phyloP scores from a whole-genome alignment of 345 rosid species.

The Bruguiera parviflora region DNA sequence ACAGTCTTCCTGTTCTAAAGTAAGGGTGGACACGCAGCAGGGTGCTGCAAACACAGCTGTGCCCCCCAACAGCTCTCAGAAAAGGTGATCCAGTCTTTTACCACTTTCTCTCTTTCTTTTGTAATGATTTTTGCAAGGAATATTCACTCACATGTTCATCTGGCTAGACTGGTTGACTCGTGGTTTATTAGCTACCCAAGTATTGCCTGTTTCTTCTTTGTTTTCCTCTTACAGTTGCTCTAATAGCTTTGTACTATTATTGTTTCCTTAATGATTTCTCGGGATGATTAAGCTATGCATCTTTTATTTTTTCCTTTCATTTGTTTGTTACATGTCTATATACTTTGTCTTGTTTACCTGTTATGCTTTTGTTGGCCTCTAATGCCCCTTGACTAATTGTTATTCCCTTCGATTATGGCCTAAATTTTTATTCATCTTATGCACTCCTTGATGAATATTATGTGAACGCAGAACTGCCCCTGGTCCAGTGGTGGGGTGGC shows the following conservation, averaged over 20 bases:
- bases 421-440: constrained; percentile 3
- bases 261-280: too few species aligned
- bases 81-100: constrained; percentile 54
- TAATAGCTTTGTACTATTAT: too few species aligned
- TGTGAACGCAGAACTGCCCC: constrained; percentile 69
- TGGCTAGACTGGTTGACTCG: constrained; percentile 3
- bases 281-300: too few species aligned
- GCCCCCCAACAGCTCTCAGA: constrained; percentile 56
- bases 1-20: constrained; percentile 37
- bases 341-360: neutral
- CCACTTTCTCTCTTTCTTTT: neutral
- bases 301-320: neutral
- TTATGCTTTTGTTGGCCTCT: neutral
- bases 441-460: constrained; percentile 3
- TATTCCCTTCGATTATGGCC: neutral
- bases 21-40: constrained; percentile 39
- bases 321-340: neutral
- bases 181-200: constrained; percentile 30
- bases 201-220: constrained; percentile 17
- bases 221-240: neutral
- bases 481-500: constrained; percentile 99
- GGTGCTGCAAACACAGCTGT: constrained; percentile 43
- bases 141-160: constrained; percentile 43
- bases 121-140: constrained; percentile 27
- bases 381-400: neutral